Evolutionary conservation across 257 asterid species (phyloP).

Genomic region (Solanum infundibuliforme): DNA sequence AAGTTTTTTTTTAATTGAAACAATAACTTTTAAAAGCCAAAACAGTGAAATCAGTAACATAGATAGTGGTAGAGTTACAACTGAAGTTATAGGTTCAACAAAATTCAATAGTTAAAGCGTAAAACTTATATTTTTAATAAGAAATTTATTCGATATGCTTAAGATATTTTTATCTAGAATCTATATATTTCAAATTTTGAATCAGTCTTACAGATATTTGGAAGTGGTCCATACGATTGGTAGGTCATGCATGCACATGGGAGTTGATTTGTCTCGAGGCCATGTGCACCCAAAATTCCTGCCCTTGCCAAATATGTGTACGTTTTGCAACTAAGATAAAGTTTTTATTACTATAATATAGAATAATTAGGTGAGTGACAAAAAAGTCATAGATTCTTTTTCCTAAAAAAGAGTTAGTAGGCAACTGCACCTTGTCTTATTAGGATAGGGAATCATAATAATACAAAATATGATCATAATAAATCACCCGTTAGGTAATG

Average conservation of each 20-base stretch:
- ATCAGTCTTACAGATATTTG: neutral
- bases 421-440: neutral
- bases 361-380: neutral
- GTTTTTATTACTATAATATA: neutral
- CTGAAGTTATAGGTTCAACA: neutral
- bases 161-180: neutral
- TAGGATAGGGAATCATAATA: neutral
- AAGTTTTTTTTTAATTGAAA: neutral
- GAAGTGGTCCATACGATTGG: neutral
- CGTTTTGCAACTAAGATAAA: neutral
- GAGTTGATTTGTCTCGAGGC: neutral
- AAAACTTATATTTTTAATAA: neutral
- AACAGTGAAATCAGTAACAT: neutral
- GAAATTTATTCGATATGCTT: neutral
- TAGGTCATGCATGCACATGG: constrained; percentile 22
- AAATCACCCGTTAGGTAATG: neutral
- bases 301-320: neutral
- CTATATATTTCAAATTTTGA: neutral
- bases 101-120: fast-evolving
- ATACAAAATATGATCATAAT: neutral
- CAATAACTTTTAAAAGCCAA: neutral
- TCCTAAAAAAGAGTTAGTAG: neutral
- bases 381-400: neutral
- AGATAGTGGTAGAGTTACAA: neutral
- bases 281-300: constrained; percentile 5